Evolutionary conservation across 129 eudicot genomes (phyloP), one percentile per base, ranked within the genome.

Genomic region (Chrysanthemum lavandulifolium): DNA sequence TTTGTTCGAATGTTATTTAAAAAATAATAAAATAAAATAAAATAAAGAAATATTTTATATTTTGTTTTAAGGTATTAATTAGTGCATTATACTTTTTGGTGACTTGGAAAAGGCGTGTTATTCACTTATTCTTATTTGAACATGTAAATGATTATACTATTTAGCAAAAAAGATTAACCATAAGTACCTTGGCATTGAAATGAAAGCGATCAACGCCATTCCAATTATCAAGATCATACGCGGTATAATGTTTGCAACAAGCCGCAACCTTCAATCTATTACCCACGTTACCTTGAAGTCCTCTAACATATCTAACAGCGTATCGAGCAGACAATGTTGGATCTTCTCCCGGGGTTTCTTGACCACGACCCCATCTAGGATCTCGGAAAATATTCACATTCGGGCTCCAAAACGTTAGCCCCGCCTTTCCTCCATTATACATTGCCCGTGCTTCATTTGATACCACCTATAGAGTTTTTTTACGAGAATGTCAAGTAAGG

Each of bases 331-430:
- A 80, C 16, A 90, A 14, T 6, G 71, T 27, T 15, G 99, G 99
- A 82, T 94, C 99, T 74, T 94, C 99, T 2, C 99, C 99, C 0
- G 99, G 99, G 2, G 99, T 94, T 83, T 94, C 99, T 71, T 90
- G 99, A 52, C 97, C 99, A 36, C 99, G 79, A 0, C 99, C 99
- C 99, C 99, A 94, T 54, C 99, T 84, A 0, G 99, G 99, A 72
- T 94, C 99, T 25, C 99, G 82, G 13, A 90, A 86, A 23, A 94
- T 90, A 65, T 94, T 94, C 73, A 94, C 96, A 74, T 94, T 94
- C 36, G 99, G 99, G 71, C 99, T 94, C 99, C 99, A 94, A 80
- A 65, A 94, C 33, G 99, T 94, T 21, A 94, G 61, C 13, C 97
- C 97, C 0, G 96, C 97, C 77, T 51, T 56, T 64, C 99, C 99